These are phyloP conservation scores for Lachancea kluyveri DNA, from an alignment of 805 yeast species.

Conservation along the genomic window DNA sequence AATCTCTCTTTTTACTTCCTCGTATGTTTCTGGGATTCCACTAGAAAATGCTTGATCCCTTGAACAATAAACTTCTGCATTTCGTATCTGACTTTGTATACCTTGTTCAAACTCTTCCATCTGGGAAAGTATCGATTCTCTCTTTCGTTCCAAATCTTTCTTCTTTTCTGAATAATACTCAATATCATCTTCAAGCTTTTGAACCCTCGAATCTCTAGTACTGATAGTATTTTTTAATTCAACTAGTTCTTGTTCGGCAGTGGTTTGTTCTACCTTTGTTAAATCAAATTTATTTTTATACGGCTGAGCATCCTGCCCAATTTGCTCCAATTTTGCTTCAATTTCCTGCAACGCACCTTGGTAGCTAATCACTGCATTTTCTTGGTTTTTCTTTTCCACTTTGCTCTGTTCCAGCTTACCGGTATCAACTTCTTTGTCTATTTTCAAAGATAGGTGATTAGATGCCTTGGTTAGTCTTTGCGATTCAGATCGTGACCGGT, in stretches of 20 bases:
- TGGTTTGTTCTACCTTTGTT: slow-evolving; percentile 9
- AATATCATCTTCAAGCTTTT: slow-evolving; percentile 22
- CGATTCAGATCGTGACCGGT: slow-evolving; percentile 20
- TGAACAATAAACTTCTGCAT: slow-evolving; percentile 40
- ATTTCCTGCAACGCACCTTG: slow-evolving; percentile 23
- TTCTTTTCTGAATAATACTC: slow-evolving; percentile 18
- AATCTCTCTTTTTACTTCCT: slow-evolving; percentile 45
- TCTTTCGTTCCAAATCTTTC: slow-evolving; percentile 22
- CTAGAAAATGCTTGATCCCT: slow-evolving; percentile 39
- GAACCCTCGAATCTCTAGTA: slow-evolving; percentile 14
- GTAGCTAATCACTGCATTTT: slow-evolving; percentile 22
- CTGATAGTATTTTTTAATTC: slow-evolving; percentile 15
- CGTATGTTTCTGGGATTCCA: slow-evolving; percentile 37
- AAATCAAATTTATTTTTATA: slow-evolving; percentile 15
- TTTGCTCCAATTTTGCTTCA: slow-evolving; percentile 15
- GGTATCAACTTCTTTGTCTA: slow-evolving; percentile 26
- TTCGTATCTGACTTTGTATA: slow-evolving; percentile 19
- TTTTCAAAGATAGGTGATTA: slow-evolving; percentile 19
- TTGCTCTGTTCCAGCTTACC: slow-evolving; percentile 20
- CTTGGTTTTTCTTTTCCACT: slow-evolving; percentile 19
- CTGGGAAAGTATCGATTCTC: too few species aligned
- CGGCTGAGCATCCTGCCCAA: slow-evolving; percentile 16
- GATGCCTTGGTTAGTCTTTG: slow-evolving; percentile 25
- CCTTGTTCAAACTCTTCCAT: slow-evolving; percentile 25
- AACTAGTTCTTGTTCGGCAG: slow-evolving; percentile 11